Evolutionary conservation across 148 eudicot genomes (phyloP).

Genomic region (Rhododendron henanense): DNA sequence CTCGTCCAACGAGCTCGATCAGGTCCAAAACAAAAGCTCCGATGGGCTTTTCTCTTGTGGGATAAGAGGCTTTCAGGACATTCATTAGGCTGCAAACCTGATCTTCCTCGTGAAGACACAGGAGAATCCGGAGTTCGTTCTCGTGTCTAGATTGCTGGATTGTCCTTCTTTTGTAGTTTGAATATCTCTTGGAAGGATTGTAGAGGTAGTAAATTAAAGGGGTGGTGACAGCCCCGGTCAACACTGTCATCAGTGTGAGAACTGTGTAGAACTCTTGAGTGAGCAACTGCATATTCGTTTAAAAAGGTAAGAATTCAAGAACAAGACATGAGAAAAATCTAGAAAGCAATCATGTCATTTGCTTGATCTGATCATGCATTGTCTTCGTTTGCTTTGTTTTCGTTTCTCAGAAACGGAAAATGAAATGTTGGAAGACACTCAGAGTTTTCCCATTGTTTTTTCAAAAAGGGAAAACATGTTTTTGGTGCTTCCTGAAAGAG

Average conservation of each 20-base stretch:
- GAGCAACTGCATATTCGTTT: neutral
- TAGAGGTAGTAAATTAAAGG: slow-evolving; percentile 10
- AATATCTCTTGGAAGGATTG: slow-evolving; percentile 19
- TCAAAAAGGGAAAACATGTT: no score
- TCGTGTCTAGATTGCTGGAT: slow-evolving; percentile 11
- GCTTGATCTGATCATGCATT: neutral
- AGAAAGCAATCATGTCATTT: neutral
- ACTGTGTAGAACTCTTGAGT: neutral
- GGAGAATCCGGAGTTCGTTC: neutral
- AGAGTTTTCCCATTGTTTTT: no score
- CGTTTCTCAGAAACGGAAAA: no score
- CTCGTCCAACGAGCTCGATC: slow-evolving; percentile 13
- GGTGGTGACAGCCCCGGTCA: neutral
- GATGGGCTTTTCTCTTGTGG: slow-evolving; percentile 9
- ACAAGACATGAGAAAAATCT: neutral
- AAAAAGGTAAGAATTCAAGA: neutral
- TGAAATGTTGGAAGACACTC: no score
- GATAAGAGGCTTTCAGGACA: slow-evolving; percentile 4
- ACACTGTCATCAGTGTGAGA: neutral
- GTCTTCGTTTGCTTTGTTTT: no score
- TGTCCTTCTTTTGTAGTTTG: slow-evolving; percentile 13
- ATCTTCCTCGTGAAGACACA: slow-evolving; percentile 16
- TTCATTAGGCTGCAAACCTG: slow-evolving; percentile 11
- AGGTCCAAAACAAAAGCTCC: slow-evolving; percentile 9
- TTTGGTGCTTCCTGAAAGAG: no score